phyloP scores from a whole-genome alignment of 2,329 filamentous ascomycete genomes.

The Exophiala dermatitidis region DNA sequence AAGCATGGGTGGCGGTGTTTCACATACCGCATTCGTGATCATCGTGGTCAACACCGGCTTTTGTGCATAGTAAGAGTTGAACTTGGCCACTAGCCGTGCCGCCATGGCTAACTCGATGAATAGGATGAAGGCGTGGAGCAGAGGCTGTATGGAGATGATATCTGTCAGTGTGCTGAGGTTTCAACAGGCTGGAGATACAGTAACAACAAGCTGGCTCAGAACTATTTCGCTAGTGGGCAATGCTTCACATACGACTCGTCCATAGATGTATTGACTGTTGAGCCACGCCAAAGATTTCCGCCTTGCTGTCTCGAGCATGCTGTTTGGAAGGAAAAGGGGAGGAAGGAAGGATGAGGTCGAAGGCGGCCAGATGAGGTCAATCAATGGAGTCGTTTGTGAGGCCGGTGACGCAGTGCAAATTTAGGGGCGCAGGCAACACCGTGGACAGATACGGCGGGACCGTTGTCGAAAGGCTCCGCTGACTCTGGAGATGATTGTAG shows the following conservation, averaged over 20 bases:
- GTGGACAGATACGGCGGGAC: not conserved
- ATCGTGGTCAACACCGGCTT: conserved; percentile 96
- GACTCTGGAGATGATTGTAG: not conserved
- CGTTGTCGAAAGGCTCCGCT: not conserved
- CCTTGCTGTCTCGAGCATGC: conserved; percentile 38
- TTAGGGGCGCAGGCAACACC: conserved; percentile 7
- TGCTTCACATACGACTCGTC: conserved; percentile 26
- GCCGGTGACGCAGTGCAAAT: conserved; percentile 9
- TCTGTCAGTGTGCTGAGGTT: not conserved
- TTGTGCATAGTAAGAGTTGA: conserved; percentile 89
- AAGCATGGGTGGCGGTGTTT: not conserved
- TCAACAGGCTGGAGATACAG: not conserved
- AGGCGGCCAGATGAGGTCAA: conserved; percentile 5
- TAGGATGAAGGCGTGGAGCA: conserved; percentile 78
- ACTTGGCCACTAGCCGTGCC: conserved; percentile 73
- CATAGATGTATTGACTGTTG: conserved; percentile 41
- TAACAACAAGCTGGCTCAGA: too few relatives aligned
- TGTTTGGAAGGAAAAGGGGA: conserved; percentile 23
- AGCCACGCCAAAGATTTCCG: conserved; percentile 39
- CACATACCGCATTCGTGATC: conserved; percentile 84
- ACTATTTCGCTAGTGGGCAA: not conserved
- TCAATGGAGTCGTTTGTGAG: conserved; percentile 2
- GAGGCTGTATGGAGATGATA: conserved; percentile 52
- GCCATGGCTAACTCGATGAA: conserved; percentile 82
- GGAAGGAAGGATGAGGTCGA: conserved; percentile 23